These are phyloP conservation scores for Perkinsus olseni DNA, from an alignment of 169 alveolate species.

Conservation along the genomic window DNA sequence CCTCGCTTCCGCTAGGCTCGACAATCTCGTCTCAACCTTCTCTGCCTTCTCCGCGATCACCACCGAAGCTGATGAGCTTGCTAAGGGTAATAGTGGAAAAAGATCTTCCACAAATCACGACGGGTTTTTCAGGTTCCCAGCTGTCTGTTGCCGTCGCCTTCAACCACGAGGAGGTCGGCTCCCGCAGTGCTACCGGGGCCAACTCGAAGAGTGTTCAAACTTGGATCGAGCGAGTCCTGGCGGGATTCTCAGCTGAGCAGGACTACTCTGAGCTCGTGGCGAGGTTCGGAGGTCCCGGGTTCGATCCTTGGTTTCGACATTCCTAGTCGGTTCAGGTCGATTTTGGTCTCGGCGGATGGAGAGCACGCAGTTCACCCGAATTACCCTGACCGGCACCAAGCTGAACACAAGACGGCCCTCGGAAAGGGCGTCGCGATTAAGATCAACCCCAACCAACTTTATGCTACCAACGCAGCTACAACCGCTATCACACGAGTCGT, in stretches of 20 bases:
- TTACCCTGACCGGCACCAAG: conserved; percentile 83
- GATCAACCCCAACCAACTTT: neutral
- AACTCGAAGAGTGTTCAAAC: neutral
- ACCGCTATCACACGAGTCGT: neutral
- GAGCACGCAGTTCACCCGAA: conserved; percentile 92
- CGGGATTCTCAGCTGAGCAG: neutral
- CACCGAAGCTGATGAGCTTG: neutral
- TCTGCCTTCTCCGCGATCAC: conserved; percentile 70
- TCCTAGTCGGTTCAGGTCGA: conserved; percentile 16
- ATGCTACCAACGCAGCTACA: neutral
- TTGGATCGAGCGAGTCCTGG: neutral
- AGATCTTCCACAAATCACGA: neutral
- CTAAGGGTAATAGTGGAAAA: neutral
- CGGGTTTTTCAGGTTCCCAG: neutral
- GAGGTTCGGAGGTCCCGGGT: neutral
- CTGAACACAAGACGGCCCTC: conserved; percentile 64
- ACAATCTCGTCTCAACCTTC: conserved; percentile 75
- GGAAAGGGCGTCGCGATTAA: conserved; percentile 73
- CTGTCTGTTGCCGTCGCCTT: conserved; percentile 56
- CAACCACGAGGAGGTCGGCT: conserved; percentile 90
- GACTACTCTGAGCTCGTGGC: neutral
- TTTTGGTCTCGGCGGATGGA: conserved; percentile 70
- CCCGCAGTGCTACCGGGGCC: neutral
- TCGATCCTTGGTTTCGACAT: neutral
- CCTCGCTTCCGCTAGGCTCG: conserved; percentile 82